Percentiles rank a stretch among this genome's conserved stretches.
Evolutionary conservation across 257 asterid species (phyloP).

Genomic region (Solanum bulbocastanum): DNA sequence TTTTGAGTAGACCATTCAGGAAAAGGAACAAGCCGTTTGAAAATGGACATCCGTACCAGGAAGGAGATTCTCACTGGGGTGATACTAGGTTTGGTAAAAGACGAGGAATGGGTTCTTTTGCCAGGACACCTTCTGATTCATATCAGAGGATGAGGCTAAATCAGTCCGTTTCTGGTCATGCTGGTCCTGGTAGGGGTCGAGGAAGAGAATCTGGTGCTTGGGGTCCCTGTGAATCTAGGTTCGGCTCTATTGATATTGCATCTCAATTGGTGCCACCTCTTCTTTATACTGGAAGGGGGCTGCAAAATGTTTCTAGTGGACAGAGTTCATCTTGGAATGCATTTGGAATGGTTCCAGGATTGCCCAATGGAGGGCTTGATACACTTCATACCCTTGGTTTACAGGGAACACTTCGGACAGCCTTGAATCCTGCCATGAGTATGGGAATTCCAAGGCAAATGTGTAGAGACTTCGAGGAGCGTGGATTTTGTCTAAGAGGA

Average conservation of each 20-base stretch:
- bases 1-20: slow-evolving; percentile 47
- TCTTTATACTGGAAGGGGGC: slow-evolving; percentile 68
- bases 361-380: slow-evolving; percentile 75
- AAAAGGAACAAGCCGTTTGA: slow-evolving; percentile 69
- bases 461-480: slow-evolving; percentile 98
- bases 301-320: slow-evolving; percentile 45
- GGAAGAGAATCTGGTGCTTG: slow-evolving; percentile 64
- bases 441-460: slow-evolving; percentile 69
- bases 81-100: slow-evolving; percentile 61
- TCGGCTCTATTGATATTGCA: slow-evolving; percentile 60
- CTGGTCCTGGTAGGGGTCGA: slow-evolving; percentile 54
- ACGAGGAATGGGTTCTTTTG: slow-evolving; percentile 44
- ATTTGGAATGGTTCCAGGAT: slow-evolving; percentile 74
- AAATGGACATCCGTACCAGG: slow-evolving; percentile 60
- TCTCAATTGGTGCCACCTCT: slow-evolving; percentile 57
- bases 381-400: slow-evolving; percentile 62
- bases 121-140: slow-evolving; percentile 49
- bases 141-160: slow-evolving; percentile 51
- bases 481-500: slow-evolving; percentile 98
- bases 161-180: slow-evolving; percentile 44
- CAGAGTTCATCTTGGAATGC: slow-evolving; percentile 60
- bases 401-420: slow-evolving; percentile 63
- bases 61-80: slow-evolving; percentile 50
- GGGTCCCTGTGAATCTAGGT: slow-evolving; percentile 67
- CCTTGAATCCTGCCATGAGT: slow-evolving; percentile 48